phyloP scores from a whole-genome alignment of 805 yeast genomes.

The Starmerella powellii region DNA sequence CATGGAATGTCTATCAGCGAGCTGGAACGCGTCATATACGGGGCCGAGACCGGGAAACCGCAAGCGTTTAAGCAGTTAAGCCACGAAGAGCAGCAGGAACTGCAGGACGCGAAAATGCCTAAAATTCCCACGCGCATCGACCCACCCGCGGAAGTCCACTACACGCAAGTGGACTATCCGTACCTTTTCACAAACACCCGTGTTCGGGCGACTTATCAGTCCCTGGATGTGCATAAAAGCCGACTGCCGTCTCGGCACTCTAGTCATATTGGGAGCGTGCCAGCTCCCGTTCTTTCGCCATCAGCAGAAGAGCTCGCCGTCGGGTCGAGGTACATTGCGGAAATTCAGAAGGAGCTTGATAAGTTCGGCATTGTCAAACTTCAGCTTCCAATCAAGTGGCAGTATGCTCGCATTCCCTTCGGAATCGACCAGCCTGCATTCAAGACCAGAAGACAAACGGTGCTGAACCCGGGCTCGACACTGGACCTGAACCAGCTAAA shows the following conservation, averaged over 20 bases:
- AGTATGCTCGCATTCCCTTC: constrained; percentile 3
- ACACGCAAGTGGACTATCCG: constrained; percentile 5
- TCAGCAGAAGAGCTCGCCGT: constrained; percentile 1
- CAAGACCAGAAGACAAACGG: constrained; percentile 4
- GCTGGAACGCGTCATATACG: constrained; percentile 7
- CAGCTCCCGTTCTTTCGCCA: constrained; percentile 3
- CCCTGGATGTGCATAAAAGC: background rate
- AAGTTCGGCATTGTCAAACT: constrained; percentile 9
- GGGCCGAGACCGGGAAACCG: constrained; percentile 1
- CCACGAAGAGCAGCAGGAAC: constrained; percentile 5
- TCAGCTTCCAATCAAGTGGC: background rate
- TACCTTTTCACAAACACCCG: constrained; percentile 5
- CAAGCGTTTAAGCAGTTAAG: background rate
- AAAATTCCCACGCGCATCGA: background rate
- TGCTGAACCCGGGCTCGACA: background rate
- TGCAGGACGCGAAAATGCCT: constrained; percentile 8
- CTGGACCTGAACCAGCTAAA: constrained; percentile 4
- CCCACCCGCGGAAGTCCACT: background rate
- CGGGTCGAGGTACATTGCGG: constrained; percentile 2
- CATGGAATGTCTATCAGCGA: constrained; percentile 6
- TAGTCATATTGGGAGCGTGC: background rate
- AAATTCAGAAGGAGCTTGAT: background rate
- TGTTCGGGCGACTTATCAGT: background rate
- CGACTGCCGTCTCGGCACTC: too few species aligned
- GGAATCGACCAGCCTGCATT: constrained; percentile 7